phyloP scores from a whole-genome alignment of 768 basidiomycete species.

The Tricholomella constricta region DNA sequence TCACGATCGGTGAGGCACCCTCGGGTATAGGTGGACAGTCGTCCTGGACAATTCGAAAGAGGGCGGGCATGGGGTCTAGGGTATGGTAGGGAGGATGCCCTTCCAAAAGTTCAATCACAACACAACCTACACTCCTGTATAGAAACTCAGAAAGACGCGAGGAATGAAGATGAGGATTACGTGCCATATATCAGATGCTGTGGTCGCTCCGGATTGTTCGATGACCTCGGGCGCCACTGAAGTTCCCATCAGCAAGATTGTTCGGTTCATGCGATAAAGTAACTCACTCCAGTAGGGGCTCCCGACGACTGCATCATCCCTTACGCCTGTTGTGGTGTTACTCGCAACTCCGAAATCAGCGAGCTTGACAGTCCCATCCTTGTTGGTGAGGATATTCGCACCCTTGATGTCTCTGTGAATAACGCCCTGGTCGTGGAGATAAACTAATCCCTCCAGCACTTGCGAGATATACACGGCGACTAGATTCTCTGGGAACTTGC shows the following conservation, averaged over 20 bases:
- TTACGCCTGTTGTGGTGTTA: slow-evolving; percentile 68
- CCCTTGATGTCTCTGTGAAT: slow-evolving; percentile 99
- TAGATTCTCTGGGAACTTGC: slow-evolving; percentile 96
- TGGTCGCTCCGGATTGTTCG: slow-evolving; percentile 96
- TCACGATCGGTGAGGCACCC: slow-evolving; percentile 91
- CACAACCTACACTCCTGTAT: slow-evolving; percentile 86
- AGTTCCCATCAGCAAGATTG: slow-evolving; percentile 1
- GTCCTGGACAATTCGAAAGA: slow-evolving; percentile 98
- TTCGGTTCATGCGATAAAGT: neutral
- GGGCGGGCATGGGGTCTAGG: slow-evolving; percentile 96
- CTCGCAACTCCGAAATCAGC: slow-evolving; percentile 98
- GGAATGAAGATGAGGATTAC: neutral
- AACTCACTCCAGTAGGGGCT: slow-evolving; percentile 97
- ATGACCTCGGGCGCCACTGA: slow-evolving; percentile 98
- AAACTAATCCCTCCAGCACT: slow-evolving; percentile 92
- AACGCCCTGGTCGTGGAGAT: slow-evolving; percentile 98
- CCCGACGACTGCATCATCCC: slow-evolving; percentile 92
- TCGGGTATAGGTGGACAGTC: slow-evolving; percentile 97
- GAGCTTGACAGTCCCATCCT: slow-evolving; percentile 98
- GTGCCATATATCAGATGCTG: slow-evolving; percentile 92
- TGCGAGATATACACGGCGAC: slow-evolving; percentile 97
- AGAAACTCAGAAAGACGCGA: slow-evolving; percentile 2
- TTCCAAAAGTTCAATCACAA: slow-evolving; percentile 93
- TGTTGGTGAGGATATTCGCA: slow-evolving; percentile 97
- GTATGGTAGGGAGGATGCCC: slow-evolving; percentile 95